Evolutionary conservation across 1,139 yeast genomes (phyloP).

Genomic region (Scheffersomyces cryptocercus): DNA sequence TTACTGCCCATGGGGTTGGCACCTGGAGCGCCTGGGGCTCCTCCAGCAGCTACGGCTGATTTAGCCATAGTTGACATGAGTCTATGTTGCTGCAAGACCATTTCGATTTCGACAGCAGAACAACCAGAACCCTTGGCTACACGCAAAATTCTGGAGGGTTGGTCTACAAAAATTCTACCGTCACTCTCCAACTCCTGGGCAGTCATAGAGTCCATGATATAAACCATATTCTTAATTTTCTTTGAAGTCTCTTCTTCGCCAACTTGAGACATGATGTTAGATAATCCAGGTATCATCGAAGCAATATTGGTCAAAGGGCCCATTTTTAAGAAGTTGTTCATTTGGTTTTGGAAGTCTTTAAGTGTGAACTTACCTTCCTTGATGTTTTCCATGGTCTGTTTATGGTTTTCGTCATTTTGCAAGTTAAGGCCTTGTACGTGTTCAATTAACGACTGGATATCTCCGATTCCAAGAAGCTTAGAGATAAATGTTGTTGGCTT

Average conservation of each 20-base stretch:
- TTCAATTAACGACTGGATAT: constrained; percentile 89
- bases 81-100: constrained; percentile 86
- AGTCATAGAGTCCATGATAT: constrained; percentile 95
- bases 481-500: constrained; percentile 89
- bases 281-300: constrained; percentile 92
- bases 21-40: constrained; percentile 33
- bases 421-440: constrained; percentile 87
- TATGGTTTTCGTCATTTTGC: constrained; percentile 67
- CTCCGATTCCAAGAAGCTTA: constrained; percentile 91
- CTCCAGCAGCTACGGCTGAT: constrained; percentile 56
- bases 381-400: constrained; percentile 88
- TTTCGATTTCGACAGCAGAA: constrained; percentile 88
- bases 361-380: constrained; percentile 95
- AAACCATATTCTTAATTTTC: constrained; percentile 85
- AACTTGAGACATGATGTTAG: constrained; percentile 79
- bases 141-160: constrained; percentile 84
- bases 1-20: constrained; percentile 12
- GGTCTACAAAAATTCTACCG: constrained; percentile 75
- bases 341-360: constrained; percentile 89
- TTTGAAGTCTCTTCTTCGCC: constrained; percentile 89
- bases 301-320: constrained; percentile 95
- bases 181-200: constrained; percentile 88
- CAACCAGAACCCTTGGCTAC: constrained; percentile 98
- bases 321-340: constrained; percentile 94
- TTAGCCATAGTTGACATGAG: constrained; percentile 95